Conservation (phyloP, 495 filamentous ascomycete genomes). For the Aspergillus sclerotiicarbonarius region DNA sequence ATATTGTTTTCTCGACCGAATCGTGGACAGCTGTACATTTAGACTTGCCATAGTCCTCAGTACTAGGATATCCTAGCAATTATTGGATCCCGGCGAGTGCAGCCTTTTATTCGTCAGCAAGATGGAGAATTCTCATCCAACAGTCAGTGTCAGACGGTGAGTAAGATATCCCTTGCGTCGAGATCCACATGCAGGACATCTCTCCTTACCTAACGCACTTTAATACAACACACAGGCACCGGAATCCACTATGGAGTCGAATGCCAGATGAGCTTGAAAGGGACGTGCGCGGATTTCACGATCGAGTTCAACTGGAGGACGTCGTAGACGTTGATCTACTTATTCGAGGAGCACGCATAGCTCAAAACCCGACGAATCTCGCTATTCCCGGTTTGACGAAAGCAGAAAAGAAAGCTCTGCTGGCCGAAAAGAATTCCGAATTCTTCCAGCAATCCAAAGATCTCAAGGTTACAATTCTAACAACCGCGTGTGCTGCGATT, state of each 20-base stretch:
- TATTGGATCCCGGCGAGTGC: neutral
- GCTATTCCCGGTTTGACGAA: neutral
- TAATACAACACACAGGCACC: neutral
- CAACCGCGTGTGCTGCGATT: constrained; percentile 28
- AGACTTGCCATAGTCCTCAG: neutral
- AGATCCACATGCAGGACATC: neutral
- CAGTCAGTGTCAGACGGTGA: neutral
- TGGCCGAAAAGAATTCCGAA: constrained; percentile 2
- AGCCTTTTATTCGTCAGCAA: neutral
- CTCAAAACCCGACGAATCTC: neutral
- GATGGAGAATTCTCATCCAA: neutral
- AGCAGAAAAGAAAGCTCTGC: constrained; percentile 3
- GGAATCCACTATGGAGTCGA: constrained; percentile 8
- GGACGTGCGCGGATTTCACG: constrained; percentile 15
- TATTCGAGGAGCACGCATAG: constrained; percentile 18
- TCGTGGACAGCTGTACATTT: neutral
- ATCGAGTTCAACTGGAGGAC: neutral
- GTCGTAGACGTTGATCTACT: constrained; percentile 14
- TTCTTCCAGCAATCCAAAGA: constrained; percentile 21
- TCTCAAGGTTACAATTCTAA: constrained; percentile 24
- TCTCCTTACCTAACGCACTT: neutral
- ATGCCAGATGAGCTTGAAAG: constrained; percentile 12
- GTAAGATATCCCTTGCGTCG: neutral
- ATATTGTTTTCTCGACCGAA: neutral
- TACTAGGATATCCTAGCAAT: neutral